Evolutionary conservation across 768 basidiomycete genomes (phyloP), one percentile per base, ranked within the genome.

Genomic region (Postia placenta): DNA sequence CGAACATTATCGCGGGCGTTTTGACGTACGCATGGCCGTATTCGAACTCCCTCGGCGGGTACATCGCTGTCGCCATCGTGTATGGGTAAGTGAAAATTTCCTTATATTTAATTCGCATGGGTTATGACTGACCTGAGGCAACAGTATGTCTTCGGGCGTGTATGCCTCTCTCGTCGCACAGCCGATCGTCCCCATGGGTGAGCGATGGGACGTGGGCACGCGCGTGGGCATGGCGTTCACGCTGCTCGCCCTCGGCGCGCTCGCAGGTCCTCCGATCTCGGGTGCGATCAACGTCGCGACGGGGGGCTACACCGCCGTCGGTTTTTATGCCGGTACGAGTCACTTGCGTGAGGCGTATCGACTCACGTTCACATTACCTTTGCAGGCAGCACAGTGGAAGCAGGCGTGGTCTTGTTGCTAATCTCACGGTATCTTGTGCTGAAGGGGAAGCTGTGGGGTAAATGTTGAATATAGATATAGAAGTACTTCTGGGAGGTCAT

Each of bases 11-110:
- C 1, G 78, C 81, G 0, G 83, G 75, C 0, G 62, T 79, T 24
- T 57, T 83, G 38, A 86, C 87, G 0, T 81, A 80, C 55, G 69
- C 69, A 3, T 92, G 89, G 90, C 89, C 88, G 1, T 83, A 79
- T 60, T 74, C 75, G 0, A 64, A 58, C 35, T 72, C 60, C 23
- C 56, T 74, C 45, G 67, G 62, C 0, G 66, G 71, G 0, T 67
- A 82, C 24, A 70, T 86, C 2, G 75, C 65, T 5, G 61, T 89
- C 35, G 70, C 78, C 0, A 58, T 86, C 6, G 52, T 83, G 9
- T 89, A 88, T 56, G 87, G 87, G 80, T 85, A 47, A 6, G 74
- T 17, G 5, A 23, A n/a, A n/a, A n/a, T n/a, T n/a, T n/a, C n/a
- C n/a, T n/a, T n/a, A n/a, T n/a, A n/a, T n/a, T n/a, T n/a, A n/a